Conservation (phyloP, 495 filamentous ascomycete species). For the Trichocladium antarcticum region DNA sequence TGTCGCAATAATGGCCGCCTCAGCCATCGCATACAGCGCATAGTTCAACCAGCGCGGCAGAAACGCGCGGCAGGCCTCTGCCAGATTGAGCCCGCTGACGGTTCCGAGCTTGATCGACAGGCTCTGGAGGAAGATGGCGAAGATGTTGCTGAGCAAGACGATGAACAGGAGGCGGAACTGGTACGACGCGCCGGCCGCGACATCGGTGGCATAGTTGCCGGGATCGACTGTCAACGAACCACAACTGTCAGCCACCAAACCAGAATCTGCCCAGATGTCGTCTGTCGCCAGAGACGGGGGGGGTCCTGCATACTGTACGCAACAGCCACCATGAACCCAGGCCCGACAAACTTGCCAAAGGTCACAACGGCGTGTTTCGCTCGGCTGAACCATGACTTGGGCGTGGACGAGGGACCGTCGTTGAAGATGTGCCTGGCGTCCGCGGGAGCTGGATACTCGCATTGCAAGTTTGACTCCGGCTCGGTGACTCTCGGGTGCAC, state of each 20-base stretch:
- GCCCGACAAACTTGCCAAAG: constrained; percentile 69
- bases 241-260: not conserved
- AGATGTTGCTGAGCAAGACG: constrained; percentile 24
- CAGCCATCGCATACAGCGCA: constrained; percentile 21
- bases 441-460: not conserved
- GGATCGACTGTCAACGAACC: constrained; percentile 19
- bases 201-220: constrained; percentile 27
- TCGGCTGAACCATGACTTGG: constrained; percentile 15
- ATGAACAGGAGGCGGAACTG: constrained; percentile 26
- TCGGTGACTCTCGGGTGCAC: not conserved
- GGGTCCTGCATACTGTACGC: constrained; percentile 37
- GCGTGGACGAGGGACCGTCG: not conserved
- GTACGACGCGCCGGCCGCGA: constrained; percentile 23
- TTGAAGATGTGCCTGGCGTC: not conserved
- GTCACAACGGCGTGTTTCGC: constrained; percentile 40
- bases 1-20: constrained; percentile 23
- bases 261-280: too few relatives aligned
- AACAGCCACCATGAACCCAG: constrained; percentile 74
- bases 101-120: constrained; percentile 26
- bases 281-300: too few relatives aligned
- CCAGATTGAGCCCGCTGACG: constrained; percentile 23
- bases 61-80: constrained; percentile 19
- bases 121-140: constrained; percentile 25
- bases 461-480: not conserved
- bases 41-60: constrained; percentile 26